Evolutionary conservation across 106 monocot species (phyloP).

Genomic region (Hemerocallis citrina): DNA sequence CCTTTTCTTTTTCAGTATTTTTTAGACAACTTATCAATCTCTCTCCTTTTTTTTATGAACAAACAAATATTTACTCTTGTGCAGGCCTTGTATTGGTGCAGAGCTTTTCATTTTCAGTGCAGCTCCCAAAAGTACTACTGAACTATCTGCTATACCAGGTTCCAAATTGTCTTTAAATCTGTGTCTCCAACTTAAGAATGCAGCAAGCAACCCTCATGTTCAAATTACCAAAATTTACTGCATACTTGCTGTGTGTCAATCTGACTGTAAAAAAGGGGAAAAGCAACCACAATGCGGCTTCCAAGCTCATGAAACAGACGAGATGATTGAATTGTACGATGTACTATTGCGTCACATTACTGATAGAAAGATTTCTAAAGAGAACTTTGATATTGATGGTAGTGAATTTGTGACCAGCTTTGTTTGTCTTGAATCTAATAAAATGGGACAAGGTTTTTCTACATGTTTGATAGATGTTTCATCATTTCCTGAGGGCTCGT

Average conservation of each 20-base stretch:
- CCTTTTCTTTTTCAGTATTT: too few relatives aligned
- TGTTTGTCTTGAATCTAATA: conserved; percentile 30
- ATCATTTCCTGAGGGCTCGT: conserved; percentile 55
- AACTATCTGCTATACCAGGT: conserved; percentile 18
- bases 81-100: conserved; percentile 59
- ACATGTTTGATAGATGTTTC: conserved; percentile 70
- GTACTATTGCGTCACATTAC: conserved; percentile 20
- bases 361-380: neutral
- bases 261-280: too few relatives aligned
- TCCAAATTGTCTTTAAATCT: conserved; percentile 46
- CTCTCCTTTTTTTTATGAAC: neutral
- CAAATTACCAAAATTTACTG: conserved; percentile 37
- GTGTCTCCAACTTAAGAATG: conserved; percentile 47
- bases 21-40: too few relatives aligned
- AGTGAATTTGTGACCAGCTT: conserved; percentile 23
- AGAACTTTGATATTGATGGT: neutral
- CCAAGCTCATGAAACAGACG: conserved; percentile 16
- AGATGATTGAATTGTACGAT: conserved; percentile 31
- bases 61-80: neutral
- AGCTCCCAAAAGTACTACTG: conserved; percentile 15
- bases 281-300: conserved; percentile 12
- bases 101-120: conserved; percentile 54
- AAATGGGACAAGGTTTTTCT: conserved; percentile 49
- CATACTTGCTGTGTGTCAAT: conserved; percentile 29
- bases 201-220: neutral